Conservation (phyloP, 345 rosid genomes). For the Capsella bursapastoris region DNA sequence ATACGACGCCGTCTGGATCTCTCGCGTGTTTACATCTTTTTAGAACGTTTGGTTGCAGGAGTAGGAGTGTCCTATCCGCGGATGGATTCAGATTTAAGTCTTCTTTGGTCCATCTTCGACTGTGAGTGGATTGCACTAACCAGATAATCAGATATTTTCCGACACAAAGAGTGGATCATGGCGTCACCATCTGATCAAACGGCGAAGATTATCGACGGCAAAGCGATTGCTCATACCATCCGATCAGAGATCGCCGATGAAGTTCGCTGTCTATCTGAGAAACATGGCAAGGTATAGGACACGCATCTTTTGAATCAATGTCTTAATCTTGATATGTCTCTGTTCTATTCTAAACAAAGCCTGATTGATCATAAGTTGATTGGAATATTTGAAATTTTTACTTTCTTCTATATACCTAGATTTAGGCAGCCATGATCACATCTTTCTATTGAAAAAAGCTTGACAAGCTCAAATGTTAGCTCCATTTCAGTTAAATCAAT, state of each 20-base stretch:
- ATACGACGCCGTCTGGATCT: slow-evolving; percentile 5
- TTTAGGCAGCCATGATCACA: slow-evolving; percentile 17
- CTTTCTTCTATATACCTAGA: background rate
- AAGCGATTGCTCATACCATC: slow-evolving; percentile 74
- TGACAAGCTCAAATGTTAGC: slow-evolving; percentile 9
- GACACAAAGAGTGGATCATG: slow-evolving; percentile 39
- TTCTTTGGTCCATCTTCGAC: background rate
- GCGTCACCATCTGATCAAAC: slow-evolving; percentile 57
- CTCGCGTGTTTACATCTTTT: background rate
- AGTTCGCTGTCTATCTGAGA: slow-evolving; percentile 61
- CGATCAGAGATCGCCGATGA: slow-evolving; percentile 84
- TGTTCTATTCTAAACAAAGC: slow-evolving; percentile 15
- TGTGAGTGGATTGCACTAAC: slow-evolving; percentile 3
- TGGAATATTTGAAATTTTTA: background rate
- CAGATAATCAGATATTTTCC: slow-evolving; percentile 21
- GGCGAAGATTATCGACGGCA: slow-evolving; percentile 77
- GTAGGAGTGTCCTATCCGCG: slow-evolving; percentile 5
- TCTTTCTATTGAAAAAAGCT: background rate
- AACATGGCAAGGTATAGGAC: slow-evolving; percentile 67
- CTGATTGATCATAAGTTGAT: slow-evolving; percentile 5
- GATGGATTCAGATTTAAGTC: slow-evolving; percentile 25
- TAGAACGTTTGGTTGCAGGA: slow-evolving; percentile 36
- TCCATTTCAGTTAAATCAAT: slow-evolving; percentile 6
- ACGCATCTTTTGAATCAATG: background rate
- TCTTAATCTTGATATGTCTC: background rate